A percentile compares a stretch with the other conserved stretches of the same genome.
Evolutionary conservation across 2,329 filamentous ascomycete species (phyloP).

Genomic region (Cylindrodendrum hubeiense): DNA sequence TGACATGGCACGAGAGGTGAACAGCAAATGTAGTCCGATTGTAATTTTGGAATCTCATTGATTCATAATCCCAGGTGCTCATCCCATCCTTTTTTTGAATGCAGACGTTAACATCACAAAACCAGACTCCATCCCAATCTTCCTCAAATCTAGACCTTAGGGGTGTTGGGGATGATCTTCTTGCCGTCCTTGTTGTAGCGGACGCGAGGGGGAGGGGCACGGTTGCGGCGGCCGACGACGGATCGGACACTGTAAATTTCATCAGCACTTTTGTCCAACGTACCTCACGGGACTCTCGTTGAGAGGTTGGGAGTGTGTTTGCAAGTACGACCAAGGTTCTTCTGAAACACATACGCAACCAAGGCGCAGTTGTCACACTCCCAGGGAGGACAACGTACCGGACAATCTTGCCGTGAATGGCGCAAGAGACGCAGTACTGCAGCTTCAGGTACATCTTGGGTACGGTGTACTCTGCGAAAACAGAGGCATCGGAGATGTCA

Average conservation of each 20-base stretch:
- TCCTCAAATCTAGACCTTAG: constrained; percentile 54
- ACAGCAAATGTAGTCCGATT: constrained; percentile 45
- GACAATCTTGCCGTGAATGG: constrained; percentile 99
- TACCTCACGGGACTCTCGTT: constrained; percentile 36
- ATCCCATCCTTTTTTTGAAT: constrained; percentile 53
- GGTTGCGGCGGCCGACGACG: constrained; percentile 96
- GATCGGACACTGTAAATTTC: constrained; percentile 85
- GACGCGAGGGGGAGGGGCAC: constrained; percentile 95
- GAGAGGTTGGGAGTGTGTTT: constrained; percentile 48
- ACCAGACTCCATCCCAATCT: constrained; percentile 54
- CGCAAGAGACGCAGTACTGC: constrained; percentile 99
- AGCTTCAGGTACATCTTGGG: constrained; percentile 99
- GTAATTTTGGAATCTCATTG: constrained; percentile 46
- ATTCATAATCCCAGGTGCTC: constrained; percentile 50
- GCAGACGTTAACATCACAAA: constrained; percentile 50
- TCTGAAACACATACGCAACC: constrained; percentile 64
- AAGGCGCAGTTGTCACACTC: constrained; percentile 70
- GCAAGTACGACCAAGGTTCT: constrained; percentile 70
- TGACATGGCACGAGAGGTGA: constrained; percentile 1
- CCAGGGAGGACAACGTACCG: constrained; percentile 82
- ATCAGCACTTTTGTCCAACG: constrained; percentile 56
- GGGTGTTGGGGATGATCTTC: constrained; percentile 89
- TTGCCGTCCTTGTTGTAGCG: constrained; percentile 99
- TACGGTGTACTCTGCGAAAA: constrained; percentile 99
- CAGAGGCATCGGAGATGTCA: constrained; percentile 99